A percentile compares a stretch with the other conserved stretches of the same genome.
Conservation (phyloP, 331 rosid species). For the Erythrophleum ivorense region DNA sequence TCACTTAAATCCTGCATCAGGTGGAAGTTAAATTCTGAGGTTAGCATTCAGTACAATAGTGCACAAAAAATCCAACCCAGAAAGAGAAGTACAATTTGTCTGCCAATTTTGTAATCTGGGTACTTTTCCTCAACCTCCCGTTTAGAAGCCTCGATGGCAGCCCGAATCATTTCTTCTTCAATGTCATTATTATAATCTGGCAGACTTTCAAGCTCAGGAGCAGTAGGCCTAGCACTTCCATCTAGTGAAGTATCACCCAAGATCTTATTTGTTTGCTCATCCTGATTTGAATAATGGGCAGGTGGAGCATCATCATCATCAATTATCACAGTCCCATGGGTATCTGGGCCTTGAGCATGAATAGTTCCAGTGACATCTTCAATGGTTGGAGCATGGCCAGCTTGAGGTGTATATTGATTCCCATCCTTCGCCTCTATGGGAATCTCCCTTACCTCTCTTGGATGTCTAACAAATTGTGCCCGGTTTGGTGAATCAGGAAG, state of each 20-base stretch:
- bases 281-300: conserved; percentile 37
- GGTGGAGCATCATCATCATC: conserved; percentile 52
- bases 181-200: conserved; percentile 57
- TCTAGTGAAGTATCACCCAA: conserved; percentile 41
- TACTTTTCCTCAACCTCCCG: conserved; percentile 52
- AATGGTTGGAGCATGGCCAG: conserved; percentile 51
- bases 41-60: conserved; percentile 20
- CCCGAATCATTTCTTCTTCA: conserved; percentile 75
- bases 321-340: conserved; percentile 52
- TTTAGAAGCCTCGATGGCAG: conserved; percentile 77
- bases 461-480: conserved; percentile 54
- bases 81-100: conserved; percentile 47
- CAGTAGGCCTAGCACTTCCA: conserved; percentile 39
- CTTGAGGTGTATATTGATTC: conserved; percentile 46
- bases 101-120: conserved; percentile 39
- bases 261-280: conserved; percentile 25
- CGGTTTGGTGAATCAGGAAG: conserved; percentile 39
- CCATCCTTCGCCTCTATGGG: conserved; percentile 65
- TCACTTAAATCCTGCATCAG: conserved; percentile 47
- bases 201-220: conserved; percentile 46
- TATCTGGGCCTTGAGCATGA: conserved; percentile 41
- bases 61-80: conserved; percentile 24
- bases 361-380: conserved; percentile 60
- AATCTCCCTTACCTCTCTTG: conserved; percentile 66
- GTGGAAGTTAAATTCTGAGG: conserved; percentile 33